phyloP scores from a whole-genome alignment of 768 basidiomycete genomes.

The Leccinum longicurvipes region DNA sequence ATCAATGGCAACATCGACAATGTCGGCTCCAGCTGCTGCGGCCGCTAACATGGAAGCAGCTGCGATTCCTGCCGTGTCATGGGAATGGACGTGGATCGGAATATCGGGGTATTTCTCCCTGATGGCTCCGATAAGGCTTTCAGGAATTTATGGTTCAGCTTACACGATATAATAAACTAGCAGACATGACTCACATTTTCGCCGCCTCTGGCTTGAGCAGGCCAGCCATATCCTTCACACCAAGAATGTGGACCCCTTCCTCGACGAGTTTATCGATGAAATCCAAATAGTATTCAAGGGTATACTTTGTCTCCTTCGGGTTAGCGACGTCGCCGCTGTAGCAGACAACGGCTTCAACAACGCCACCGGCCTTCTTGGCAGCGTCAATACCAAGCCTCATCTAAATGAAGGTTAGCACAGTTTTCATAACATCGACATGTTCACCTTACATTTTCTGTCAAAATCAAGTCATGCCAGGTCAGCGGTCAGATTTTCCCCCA shows the following conservation, averaged over 20 bases:
- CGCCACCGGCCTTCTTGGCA: slow-evolving; percentile 99
- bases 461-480: slow-evolving; percentile 5
- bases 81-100: slow-evolving; percentile 98
- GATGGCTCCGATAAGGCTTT: slow-evolving; percentile 88
- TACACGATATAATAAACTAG: background rate
- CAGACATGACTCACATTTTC: slow-evolving; percentile 56
- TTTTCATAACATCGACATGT: background rate
- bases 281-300: slow-evolving; percentile 94
- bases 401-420: slow-evolving; percentile 39
- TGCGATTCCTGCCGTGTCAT: slow-evolving; percentile 98
- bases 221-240: slow-evolving; percentile 99
- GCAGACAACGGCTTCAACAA: slow-evolving; percentile 95
- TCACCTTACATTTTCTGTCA: slow-evolving; percentile 62
- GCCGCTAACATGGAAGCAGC: slow-evolving; percentile 96
- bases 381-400: slow-evolving; percentile 99
- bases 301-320: slow-evolving; percentile 95
- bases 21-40: slow-evolving; percentile 96
- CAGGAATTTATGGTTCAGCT: slow-evolving; percentile 7
- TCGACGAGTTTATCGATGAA: slow-evolving; percentile 89
- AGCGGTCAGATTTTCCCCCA: background rate
- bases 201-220: slow-evolving; percentile 94
- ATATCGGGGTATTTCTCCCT: slow-evolving; percentile 95
- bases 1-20: slow-evolving; percentile 98
- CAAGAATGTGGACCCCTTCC: slow-evolving; percentile 95
- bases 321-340: slow-evolving; percentile 97